phyloP scores from a whole-genome alignment of 441 rosid species.

The Gossypium davidsonii region DNA sequence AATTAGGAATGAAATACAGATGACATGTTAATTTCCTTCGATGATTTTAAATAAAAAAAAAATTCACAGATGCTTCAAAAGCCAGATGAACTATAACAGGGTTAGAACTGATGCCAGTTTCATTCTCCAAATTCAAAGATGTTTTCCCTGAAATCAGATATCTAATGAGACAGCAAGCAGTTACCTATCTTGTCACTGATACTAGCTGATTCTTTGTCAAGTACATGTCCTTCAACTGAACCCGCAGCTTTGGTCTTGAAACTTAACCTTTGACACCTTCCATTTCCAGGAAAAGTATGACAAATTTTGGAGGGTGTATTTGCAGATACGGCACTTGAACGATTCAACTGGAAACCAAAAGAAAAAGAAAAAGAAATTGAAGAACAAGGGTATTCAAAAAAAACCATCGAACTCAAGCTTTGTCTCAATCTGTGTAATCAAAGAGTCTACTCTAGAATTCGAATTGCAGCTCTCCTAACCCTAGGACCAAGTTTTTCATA shows the following conservation, averaged over 20 bases:
- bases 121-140: background rate
- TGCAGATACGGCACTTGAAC: slow-evolving; percentile 16
- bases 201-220: slow-evolving; percentile 41
- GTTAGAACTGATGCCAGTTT: background rate
- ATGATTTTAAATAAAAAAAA: background rate
- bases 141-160: background rate
- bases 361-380: background rate
- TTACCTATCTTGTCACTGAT: slow-evolving; percentile 45
- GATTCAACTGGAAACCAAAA: slow-evolving; percentile 30
- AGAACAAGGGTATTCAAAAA: background rate
- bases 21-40: background rate
- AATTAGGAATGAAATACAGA: background rate
- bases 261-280: slow-evolving; percentile 22
- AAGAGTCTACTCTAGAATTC: background rate
- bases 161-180: background rate
- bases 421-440: background rate
- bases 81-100: background rate
- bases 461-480: background rate
- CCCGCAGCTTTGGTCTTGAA: slow-evolving; percentile 40
- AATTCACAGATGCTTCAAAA: background rate
- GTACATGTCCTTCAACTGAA: slow-evolving; percentile 42
- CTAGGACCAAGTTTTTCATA: background rate
- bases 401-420: background rate
- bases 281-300: slow-evolving; percentile 22
- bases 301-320: slow-evolving; percentile 21